phyloP scores from a whole-genome alignment of 768 basidiomycete genomes.

The Russula foetens region DNA sequence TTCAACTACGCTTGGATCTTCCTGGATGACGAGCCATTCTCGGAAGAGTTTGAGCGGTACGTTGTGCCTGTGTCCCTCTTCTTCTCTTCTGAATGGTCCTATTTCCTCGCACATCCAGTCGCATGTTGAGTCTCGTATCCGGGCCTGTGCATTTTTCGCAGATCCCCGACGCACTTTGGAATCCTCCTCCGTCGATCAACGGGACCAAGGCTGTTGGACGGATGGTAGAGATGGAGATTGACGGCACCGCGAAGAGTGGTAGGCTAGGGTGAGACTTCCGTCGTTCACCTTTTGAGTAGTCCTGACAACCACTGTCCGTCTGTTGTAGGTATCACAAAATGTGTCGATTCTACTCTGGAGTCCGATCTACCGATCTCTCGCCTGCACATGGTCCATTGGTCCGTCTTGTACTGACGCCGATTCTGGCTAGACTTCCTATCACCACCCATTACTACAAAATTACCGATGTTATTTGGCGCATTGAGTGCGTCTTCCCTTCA shows the following conservation, averaged over 20 bases:
- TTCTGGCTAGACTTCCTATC: slow-evolving; percentile 65
- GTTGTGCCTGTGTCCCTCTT: slow-evolving; percentile 11
- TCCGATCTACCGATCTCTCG: slow-evolving; percentile 22
- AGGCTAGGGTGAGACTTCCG: slow-evolving; percentile 2
- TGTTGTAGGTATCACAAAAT: slow-evolving; percentile 37
- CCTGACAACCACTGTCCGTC: background rate
- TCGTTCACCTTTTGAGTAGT: background rate
- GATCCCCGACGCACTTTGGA: slow-evolving; percentile 40
- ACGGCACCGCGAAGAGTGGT: background rate
- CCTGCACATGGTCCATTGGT: background rate
- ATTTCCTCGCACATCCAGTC: slow-evolving; percentile 17
- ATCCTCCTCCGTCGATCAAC: slow-evolving; percentile 44
- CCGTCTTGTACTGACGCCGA: background rate
- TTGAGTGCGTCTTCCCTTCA: slow-evolving; percentile 71
- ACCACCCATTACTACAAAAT: slow-evolving; percentile 63
- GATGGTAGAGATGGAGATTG: slow-evolving; percentile 37
- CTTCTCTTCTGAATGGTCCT: background rate
- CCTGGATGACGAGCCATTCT: slow-evolving; percentile 79
- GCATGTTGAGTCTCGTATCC: slow-evolving; percentile 26
- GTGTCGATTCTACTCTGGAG: slow-evolving; percentile 46
- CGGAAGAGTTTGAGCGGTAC: slow-evolving; percentile 65
- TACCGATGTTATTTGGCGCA: slow-evolving; percentile 88
- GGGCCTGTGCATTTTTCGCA: slow-evolving; percentile 32
- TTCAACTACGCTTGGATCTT: slow-evolving; percentile 84
- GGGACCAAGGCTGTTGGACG: slow-evolving; percentile 35